These are phyloP conservation scores for Pleurotus salmoneostramineus DNA, from an alignment of 768 basidiomycete genomes.

Conservation along the genomic window DNA sequence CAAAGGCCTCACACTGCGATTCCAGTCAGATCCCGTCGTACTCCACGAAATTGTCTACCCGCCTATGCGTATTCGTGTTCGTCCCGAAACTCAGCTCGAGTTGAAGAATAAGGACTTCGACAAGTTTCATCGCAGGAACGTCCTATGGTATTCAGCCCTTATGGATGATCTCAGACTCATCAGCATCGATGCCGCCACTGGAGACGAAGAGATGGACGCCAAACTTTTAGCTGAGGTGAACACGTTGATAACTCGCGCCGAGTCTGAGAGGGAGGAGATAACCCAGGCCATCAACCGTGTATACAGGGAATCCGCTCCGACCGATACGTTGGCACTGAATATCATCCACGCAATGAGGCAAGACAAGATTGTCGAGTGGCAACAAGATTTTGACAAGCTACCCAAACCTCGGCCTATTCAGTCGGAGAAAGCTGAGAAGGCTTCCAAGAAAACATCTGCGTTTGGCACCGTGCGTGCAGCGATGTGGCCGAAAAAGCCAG, in stretches of 20 bases:
- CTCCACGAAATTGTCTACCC: slow-evolving; percentile 89
- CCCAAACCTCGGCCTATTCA: slow-evolving; percentile 63
- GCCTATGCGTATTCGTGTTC: slow-evolving; percentile 79
- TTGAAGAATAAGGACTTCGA: slow-evolving; percentile 93
- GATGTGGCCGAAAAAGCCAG: slow-evolving; percentile 67
- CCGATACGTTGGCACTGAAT: slow-evolving; percentile 86
- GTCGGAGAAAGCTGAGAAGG: slow-evolving; percentile 27
- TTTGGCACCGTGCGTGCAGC: slow-evolving; percentile 62
- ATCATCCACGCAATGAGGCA: slow-evolving; percentile 83
- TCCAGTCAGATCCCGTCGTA: slow-evolving; percentile 79
- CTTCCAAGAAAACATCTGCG: slow-evolving; percentile 51
- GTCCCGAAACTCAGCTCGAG: slow-evolving; percentile 82
- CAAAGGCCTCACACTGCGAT: slow-evolving; percentile 81
- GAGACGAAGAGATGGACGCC: slow-evolving; percentile 69
- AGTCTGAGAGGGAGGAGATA: slow-evolving; percentile 73
- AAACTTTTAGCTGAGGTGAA: slow-evolving; percentile 61
- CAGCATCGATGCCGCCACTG: slow-evolving; percentile 74
- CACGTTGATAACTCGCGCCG: slow-evolving; percentile 65
- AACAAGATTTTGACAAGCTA: slow-evolving; percentile 85
- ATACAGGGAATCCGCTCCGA: slow-evolving; percentile 76
- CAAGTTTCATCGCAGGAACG: slow-evolving; percentile 66
- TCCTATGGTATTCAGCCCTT: slow-evolving; percentile 69
- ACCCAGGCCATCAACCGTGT: slow-evolving; percentile 68
- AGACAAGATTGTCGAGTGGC: slow-evolving; percentile 96
- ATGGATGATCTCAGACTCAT: slow-evolving; percentile 75